Evolutionary conservation across 306 rosid species (phyloP), one percentile per base, ranked within the genome.

Genomic region (Cucurbita pepo): DNA sequence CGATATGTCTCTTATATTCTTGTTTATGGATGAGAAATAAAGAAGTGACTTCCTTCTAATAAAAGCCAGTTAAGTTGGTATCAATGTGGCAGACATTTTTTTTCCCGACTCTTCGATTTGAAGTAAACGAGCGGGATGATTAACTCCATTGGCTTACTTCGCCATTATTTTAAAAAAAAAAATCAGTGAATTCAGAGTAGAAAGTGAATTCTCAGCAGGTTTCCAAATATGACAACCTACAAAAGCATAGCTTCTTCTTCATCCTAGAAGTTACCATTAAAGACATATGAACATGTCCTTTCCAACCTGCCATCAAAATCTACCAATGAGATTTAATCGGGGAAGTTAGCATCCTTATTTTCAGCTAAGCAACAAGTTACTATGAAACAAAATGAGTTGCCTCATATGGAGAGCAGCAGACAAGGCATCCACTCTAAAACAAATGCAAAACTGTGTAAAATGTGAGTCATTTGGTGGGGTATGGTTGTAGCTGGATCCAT

Each of bases 341-440:
- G 70, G 72, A 79, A 10, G 56, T 72, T 54, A 75, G 85, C 80
- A 88, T 92, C 91, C 79, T 82, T 81, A 81, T 77, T 77, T 82
- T 85, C 72, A 85, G 97, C 86, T 78, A 90, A 36, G 81, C 64
- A 57, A 83, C 79, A 45, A 78, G 80, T 55, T 47, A 73, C 81
- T 69, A 82, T 15, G 34, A 52, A 76, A 77, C 86, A 75, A 30
- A 34, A 56, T 22, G 78, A 76, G 53, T 86, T 78, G 59, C 85
- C 63, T 48, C 71, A 48, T 63, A 63, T 55, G 18, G 58, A 44
- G 77, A 48, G 52, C 19, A 53, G 25, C 37, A 72, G 63, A 72
- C 51, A 72, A 54, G 75, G 61, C 34, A 76, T 45, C 50, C 75
- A 66, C 73, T 77, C 71, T 63, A 81, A 73, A 78, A 88, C 89